Percentiles rank a stretch among this genome's conserved stretches.
Conservation (phyloP, 371 early-diverging fungal species). For the Batkoa obscura region DNA sequence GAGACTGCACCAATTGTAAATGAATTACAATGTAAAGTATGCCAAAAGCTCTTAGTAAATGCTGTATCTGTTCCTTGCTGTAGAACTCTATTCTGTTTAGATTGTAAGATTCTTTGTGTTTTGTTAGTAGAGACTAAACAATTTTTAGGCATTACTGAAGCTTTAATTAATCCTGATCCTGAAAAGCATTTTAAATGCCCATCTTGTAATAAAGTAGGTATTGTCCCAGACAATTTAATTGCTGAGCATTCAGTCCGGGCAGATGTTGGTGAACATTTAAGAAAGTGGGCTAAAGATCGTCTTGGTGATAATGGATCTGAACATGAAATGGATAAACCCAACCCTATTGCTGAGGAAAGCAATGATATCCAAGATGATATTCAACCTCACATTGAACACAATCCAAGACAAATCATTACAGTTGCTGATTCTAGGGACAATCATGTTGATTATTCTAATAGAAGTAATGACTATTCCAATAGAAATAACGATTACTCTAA, state of each 20-base stretch:
- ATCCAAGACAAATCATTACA: no score
- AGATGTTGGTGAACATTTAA: background rate
- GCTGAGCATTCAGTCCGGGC: background rate
- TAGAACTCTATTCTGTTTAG: constrained; percentile 66
- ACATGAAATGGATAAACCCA: no score
- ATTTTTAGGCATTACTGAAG: background rate
- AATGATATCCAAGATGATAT: no score
- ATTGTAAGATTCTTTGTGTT: constrained; percentile 27
- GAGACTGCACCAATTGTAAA: constrained; percentile 39
- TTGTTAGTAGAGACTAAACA: background rate
- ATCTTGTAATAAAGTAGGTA: background rate
- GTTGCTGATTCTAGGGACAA: no score
- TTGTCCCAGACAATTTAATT: background rate
- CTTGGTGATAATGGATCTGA: no score
- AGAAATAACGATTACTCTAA: no score
- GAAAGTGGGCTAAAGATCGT: no score
- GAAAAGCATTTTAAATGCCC: background rate
- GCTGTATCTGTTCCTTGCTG: constrained; percentile 79
- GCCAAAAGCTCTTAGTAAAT: constrained; percentile 50
- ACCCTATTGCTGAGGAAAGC: no score
- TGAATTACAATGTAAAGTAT: constrained; percentile 49
- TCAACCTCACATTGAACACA: no score
- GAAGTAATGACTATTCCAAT: no score
- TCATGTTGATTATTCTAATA: no score
- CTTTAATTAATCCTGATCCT: background rate